A percentile compares a stretch with the other conserved stretches of the same genome.
phyloP scores from a whole-genome alignment of 352 stramenopile genomes.

The Globisporangium emineosum region DNA sequence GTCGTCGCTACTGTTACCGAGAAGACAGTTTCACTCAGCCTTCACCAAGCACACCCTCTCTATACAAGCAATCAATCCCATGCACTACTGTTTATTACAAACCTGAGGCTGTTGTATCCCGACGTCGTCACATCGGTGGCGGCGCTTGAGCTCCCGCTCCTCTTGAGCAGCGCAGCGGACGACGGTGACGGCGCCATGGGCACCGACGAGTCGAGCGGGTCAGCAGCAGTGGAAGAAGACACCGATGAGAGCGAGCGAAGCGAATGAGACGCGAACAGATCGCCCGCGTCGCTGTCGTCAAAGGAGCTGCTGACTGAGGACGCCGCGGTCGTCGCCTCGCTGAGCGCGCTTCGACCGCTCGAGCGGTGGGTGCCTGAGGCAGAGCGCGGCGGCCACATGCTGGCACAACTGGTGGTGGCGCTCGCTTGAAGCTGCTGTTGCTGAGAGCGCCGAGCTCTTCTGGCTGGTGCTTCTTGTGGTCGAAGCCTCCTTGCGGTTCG shows the following conservation, averaged over 20 bases:
- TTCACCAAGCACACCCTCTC: too few relatives aligned
- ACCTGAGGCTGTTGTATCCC: background rate
- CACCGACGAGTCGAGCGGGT: background rate
- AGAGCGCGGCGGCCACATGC: background rate
- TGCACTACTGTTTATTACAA: background rate
- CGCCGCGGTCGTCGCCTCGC: background rate
- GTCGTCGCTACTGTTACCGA: slow-evolving; percentile 5
- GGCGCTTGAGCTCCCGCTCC: background rate
- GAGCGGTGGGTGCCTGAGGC: background rate
- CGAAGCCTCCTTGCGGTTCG: background rate
- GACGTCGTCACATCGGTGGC: background rate
- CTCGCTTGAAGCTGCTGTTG: background rate
- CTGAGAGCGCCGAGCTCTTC: background rate
- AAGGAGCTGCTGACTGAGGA: background rate
- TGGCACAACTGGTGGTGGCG: background rate
- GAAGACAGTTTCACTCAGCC: too few relatives aligned
- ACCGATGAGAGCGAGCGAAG: background rate
- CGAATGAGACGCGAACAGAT: background rate
- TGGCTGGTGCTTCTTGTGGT: background rate
- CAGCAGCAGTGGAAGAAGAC: background rate
- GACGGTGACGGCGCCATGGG: background rate
- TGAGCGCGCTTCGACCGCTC: background rate
- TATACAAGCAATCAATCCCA: too few relatives aligned
- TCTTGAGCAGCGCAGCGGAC: background rate
- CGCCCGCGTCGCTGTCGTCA: background rate